Conservation (phyloP, 1,139 yeast species). For the Lipomyces yarrowii region DNA sequence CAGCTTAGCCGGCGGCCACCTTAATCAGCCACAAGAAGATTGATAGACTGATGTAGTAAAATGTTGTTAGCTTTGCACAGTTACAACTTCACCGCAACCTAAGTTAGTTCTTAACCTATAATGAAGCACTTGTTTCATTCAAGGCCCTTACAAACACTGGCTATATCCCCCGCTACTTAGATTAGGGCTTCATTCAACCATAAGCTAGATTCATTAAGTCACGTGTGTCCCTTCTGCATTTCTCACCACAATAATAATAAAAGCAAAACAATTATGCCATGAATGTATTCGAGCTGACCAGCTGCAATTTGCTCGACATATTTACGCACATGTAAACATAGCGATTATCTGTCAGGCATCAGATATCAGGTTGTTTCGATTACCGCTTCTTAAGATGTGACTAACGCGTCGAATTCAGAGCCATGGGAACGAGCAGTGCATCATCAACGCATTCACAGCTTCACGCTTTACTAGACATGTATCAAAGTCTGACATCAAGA, state of each 20-base stretch:
- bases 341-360: not conserved
- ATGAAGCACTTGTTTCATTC: too few species aligned
- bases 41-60: not conserved
- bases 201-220: too few species aligned
- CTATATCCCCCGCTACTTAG: too few species aligned
- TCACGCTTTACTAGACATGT: not conserved
- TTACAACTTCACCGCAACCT: too few species aligned
- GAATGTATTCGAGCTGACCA: not conserved
- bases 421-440: not conserved
- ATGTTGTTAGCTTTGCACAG: too few species aligned
- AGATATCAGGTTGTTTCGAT: not conserved
- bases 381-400: not conserved
- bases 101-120: too few species aligned
- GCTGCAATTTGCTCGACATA: not conserved
- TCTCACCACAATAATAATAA: not conserved
- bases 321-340: too few species aligned
- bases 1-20: not conserved
- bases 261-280: too few species aligned
- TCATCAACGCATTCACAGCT: not conserved
- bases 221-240: too few species aligned
- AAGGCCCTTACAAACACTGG: too few species aligned
- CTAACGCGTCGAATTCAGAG: not conserved
- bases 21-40: not conserved
- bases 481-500: not conserved
- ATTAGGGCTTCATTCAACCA: too few species aligned